These are phyloP conservation scores for Phaeosphaeriaceae sp. DNA, from an alignment of 2,329 filamentous ascomycete genomes.

Conservation along the genomic window DNA sequence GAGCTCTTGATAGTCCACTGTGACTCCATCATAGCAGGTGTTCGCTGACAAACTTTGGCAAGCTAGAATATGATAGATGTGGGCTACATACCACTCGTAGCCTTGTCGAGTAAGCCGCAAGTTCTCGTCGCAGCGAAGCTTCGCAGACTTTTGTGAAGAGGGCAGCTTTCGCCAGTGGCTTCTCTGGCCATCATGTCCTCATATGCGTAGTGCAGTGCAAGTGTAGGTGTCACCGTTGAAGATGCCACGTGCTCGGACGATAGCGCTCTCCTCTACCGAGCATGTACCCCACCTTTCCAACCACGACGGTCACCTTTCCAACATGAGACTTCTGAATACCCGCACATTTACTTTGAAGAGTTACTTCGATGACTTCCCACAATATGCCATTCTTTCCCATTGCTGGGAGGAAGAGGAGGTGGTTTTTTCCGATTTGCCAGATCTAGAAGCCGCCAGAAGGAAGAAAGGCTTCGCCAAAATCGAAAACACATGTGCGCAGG, in stretches of 20 bases:
- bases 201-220: neutral
- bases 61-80: neutral
- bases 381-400: constrained; percentile 28
- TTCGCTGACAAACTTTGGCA: neutral
- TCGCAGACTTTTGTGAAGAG: neutral
- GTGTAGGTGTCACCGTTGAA: neutral
- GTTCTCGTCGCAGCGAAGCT: neutral
- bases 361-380: constrained; percentile 14
- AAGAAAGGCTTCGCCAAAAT: constrained; percentile 28
- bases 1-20: neutral
- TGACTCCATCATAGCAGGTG: neutral
- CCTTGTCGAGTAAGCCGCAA: neutral
- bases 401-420: constrained; percentile 26
- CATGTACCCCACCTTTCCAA: neutral
- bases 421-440: constrained; percentile 14
- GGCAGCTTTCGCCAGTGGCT: neutral
- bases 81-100: neutral
- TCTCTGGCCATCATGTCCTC: neutral
- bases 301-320: neutral
- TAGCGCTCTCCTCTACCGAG: neutral
- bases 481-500: constrained; percentile 15
- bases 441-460: constrained; percentile 11
- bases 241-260: neutral
- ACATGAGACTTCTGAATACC: constrained; percentile 20
- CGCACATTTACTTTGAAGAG: constrained; percentile 10